Evolutionary conservation across 768 basidiomycete species (phyloP), one percentile per base, ranked within the genome.

Genomic region (Tremella mesenterica): DNA sequence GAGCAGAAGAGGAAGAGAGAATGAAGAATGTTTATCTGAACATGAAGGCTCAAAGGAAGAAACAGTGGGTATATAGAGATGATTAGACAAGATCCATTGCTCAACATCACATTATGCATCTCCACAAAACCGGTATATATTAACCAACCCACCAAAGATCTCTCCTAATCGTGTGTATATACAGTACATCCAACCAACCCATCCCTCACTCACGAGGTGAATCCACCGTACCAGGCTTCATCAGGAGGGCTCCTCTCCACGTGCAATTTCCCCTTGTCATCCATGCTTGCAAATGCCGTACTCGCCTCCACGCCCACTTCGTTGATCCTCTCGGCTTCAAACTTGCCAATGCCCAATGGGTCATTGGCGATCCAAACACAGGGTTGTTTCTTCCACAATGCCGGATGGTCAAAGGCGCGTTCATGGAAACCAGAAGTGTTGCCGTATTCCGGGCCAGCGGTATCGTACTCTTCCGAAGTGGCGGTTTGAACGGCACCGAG

Each of bases 321-420:
- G 33, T 63, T 66, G 58, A 74, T 61, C 47, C 64, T 50, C 27
- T 64, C 69, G 28, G 65, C 63, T 39, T 73, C 69, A 53, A 64
- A 65, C 23, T 65, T 56, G 3, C 68, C 71, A 23, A 75, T 48
- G 20, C 74, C 74, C 26, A 72, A 56, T 48, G 47, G 44, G 48
- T 75, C 74, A 47, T 68, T 57, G 16, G 70, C 62, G 39, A 75
- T 51, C 74, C 74, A 75, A 53, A 75, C 58, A 38, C 63, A 50
- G 28, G 73, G 73, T 55, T 74, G 73, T 27, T 62, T 63, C 59
- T 72, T 73, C 70, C 70, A 74, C 21, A 71, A 41, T 6, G 74
- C 73, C 10, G 74, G 74, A 62, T 75, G 72, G 44, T 73, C 70
- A 51, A 75, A 75, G 2, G 74, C 74, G 20, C 54, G 52, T 10